A percentile compares a stretch with the other conserved stretches of the same genome.
Evolutionary conservation across 176 grass and related monocot genomes (phyloP).

Genomic region (Neostapfia colusana): DNA sequence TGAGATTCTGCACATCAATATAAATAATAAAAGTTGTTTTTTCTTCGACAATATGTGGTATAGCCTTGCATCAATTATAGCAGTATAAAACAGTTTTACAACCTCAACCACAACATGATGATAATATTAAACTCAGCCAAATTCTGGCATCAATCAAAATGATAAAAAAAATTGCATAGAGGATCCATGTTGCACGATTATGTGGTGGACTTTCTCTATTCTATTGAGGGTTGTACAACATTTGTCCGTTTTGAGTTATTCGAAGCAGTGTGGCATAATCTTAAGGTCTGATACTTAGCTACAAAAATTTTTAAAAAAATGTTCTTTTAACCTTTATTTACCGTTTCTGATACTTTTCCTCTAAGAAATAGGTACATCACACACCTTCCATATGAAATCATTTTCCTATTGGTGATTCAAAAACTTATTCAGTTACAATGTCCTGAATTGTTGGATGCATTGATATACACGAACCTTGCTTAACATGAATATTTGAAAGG

Average conservation of each 20-base stretch:
- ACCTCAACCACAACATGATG: background rate
- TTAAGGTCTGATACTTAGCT: background rate
- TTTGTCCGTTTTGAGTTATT: background rate
- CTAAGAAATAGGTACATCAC: background rate
- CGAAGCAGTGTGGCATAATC: background rate
- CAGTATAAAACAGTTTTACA: background rate
- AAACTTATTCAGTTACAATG: background rate
- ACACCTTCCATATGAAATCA: background rate
- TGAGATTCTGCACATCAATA: background rate
- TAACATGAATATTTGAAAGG: background rate
- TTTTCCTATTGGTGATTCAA: background rate
- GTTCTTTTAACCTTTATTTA: background rate
- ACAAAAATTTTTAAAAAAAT: background rate
- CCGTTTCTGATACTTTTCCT: background rate
- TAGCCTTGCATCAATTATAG: background rate
- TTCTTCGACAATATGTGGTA: background rate
- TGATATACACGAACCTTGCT: background rate
- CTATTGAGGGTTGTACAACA: background rate
- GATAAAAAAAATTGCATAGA: background rate
- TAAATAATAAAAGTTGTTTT: background rate
- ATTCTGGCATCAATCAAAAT: background rate
- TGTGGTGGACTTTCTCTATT: background rate
- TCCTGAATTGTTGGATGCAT: constrained; percentile 4
- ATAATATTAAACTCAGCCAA: background rate
- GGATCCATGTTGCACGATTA: constrained; percentile 16